Percentiles rank a stretch among this genome's conserved stretches.
phyloP scores from a whole-genome alignment of 805 yeast species.

The Priceomyces medius region DNA sequence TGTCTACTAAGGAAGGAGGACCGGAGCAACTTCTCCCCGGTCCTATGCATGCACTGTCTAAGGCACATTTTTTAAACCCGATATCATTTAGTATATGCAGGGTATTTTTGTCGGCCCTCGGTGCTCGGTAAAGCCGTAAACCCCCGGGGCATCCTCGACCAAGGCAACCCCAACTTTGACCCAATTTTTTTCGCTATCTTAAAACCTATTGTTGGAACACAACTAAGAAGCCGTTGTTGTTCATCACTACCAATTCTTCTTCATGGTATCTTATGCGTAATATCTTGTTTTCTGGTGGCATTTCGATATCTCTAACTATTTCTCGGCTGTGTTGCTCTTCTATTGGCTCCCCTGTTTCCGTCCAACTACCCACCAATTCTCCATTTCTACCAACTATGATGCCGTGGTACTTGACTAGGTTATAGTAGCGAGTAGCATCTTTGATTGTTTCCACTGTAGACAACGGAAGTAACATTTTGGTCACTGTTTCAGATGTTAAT shows the following conservation, averaged over 20 bases:
- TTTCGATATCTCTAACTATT: background rate
- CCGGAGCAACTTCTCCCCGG: too few relatives aligned
- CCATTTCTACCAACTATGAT: conserved; percentile 4
- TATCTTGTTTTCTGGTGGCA: conserved; percentile 1
- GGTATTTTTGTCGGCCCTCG: too few relatives aligned
- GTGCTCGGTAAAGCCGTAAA: too few relatives aligned
- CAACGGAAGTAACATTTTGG: conserved; percentile 5
- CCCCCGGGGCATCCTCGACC: too few relatives aligned
- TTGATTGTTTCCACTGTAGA: conserved; percentile 7
- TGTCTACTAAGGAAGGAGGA: too few relatives aligned
- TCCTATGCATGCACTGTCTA: too few relatives aligned
- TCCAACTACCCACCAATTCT: conserved; percentile 5
- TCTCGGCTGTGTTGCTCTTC: background rate
- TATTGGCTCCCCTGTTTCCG: background rate
- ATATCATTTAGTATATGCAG: too few relatives aligned
- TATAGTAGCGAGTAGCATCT: conserved; percentile 5
- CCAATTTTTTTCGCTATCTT: too few relatives aligned
- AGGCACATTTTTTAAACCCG: too few relatives aligned
- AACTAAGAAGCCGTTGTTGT: conserved; percentile 2
- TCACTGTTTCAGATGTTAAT: background rate
- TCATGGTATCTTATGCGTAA: conserved; percentile 2
- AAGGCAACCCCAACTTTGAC: too few relatives aligned
- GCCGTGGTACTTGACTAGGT: conserved; percentile 1
- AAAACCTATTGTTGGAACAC: conserved; percentile 1
- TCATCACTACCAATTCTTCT: conserved; percentile 1